These are phyloP conservation scores for Ophiostoma tasmaniense DNA, from an alignment of 2,329 filamentous ascomycete genomes.

Conservation along the genomic window DNA sequence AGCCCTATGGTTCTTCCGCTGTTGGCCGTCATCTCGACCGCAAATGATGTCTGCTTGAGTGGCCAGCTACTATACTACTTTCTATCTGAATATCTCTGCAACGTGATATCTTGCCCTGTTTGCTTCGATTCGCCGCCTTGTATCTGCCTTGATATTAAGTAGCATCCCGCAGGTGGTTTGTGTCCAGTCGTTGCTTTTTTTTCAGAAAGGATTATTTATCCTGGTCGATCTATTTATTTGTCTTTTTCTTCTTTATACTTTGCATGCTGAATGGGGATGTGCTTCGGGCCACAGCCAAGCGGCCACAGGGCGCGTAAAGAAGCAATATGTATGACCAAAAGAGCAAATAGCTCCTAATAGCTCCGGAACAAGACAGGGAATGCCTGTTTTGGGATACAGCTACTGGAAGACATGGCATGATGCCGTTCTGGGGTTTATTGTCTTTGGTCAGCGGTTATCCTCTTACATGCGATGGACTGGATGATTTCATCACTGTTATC, in stretches of 20 bases:
- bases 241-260: too few relatives aligned
- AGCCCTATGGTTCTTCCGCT: neutral
- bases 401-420: neutral
- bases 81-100: neutral
- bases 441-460: neutral
- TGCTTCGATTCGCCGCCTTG: slow-evolving; percentile 1
- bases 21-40: neutral
- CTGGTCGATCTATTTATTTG: neutral
- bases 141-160: neutral
- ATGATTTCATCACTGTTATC: too few relatives aligned
- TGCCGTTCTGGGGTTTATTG: neutral
- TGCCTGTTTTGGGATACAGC: neutral
- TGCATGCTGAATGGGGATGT: too few relatives aligned
- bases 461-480: too few relatives aligned
- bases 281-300: neutral
- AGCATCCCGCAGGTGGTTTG: neutral
- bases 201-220: neutral
- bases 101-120: neutral
- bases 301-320: slow-evolving; percentile 9
- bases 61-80: neutral
- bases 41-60: neutral
- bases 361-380: neutral
- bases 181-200: neutral
- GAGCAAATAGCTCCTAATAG: neutral
- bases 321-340: neutral